phyloP scores from a whole-genome alignment of 2,329 filamentous ascomycete species.

The Cytospora piceicola region DNA sequence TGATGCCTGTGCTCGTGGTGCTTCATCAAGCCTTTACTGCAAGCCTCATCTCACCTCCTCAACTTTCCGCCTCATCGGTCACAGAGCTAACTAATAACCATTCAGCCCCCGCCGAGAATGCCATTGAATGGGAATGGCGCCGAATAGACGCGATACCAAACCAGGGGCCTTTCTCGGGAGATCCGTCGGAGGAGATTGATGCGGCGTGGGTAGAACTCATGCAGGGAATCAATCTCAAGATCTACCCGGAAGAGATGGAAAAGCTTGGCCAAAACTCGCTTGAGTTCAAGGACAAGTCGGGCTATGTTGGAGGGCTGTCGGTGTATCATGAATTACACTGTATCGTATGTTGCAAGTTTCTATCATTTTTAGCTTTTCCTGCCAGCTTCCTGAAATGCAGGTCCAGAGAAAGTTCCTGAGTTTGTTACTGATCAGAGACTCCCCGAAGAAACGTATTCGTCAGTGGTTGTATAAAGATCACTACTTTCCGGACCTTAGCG shows the following conservation, averaged over 20 bases:
- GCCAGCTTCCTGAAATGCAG: neutral
- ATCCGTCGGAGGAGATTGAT: neutral
- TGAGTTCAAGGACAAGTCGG: neutral
- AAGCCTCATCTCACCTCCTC: neutral
- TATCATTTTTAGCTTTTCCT: neutral
- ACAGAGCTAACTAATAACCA: neutral
- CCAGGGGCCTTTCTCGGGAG: neutral
- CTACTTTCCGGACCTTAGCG: neutral
- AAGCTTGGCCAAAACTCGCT: neutral
- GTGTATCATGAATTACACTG: conserved; percentile 7
- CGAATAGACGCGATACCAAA: neutral
- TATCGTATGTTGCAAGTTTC: neutral
- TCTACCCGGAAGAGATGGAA: neutral
- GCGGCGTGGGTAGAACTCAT: neutral
- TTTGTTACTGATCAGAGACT: neutral
- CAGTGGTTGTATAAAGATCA: conserved; percentile 1
- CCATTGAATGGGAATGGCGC: conserved; percentile 5
- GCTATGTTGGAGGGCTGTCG: neutral
- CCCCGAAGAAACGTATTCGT: neutral
- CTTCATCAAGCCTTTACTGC: neutral
- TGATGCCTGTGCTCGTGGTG: neutral
- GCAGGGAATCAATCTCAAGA: neutral
- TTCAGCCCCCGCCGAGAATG: neutral
- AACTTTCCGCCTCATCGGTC: neutral
- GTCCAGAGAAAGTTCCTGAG: neutral